Percentiles rank a stretch among this genome's conserved stretches.
Evolutionary conservation across 2,329 filamentous ascomycete species (phyloP).

Genomic region (Gaeumannomyces sp.): DNA sequence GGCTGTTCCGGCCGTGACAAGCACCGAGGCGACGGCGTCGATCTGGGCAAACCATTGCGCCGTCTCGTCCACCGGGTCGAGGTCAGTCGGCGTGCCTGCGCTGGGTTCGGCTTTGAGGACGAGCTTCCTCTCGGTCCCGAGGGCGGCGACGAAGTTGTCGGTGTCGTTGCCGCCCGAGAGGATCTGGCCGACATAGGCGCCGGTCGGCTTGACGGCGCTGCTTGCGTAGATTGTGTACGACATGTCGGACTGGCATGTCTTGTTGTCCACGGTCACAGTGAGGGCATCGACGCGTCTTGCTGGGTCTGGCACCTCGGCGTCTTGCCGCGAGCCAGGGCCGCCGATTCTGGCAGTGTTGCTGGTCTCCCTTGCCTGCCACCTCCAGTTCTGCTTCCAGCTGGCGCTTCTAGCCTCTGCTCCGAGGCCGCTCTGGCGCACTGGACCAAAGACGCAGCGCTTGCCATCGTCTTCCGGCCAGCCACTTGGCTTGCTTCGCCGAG

Average conservation of each 20-base stretch:
- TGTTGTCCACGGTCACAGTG: neutral
- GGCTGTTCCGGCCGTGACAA: neutral
- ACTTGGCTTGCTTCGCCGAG: no score
- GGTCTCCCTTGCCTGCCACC: no score
- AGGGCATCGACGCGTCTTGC: no score
- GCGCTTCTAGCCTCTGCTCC: no score
- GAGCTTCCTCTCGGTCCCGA: neutral
- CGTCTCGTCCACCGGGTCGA: neutral
- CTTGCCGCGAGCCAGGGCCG: no score
- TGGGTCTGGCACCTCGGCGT: no score
- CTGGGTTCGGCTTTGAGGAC: neutral
- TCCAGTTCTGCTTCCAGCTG: no score
- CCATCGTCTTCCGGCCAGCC: no score
- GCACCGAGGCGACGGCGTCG: neutral
- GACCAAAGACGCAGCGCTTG: no score
- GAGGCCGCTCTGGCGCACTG: no score
- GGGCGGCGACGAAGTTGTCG: conserved; percentile 3
- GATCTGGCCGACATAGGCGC: neutral
- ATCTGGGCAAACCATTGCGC: neutral
- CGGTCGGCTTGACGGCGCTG: neutral
- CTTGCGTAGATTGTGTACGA: conserved; percentile 19
- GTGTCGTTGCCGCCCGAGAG: conserved; percentile 1
- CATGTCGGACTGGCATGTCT: neutral
- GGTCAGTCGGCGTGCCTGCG: neutral
- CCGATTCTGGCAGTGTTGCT: no score